Conservation (phyloP, 78 protist genomes). For the Cyanophora paradoxa region DNA sequence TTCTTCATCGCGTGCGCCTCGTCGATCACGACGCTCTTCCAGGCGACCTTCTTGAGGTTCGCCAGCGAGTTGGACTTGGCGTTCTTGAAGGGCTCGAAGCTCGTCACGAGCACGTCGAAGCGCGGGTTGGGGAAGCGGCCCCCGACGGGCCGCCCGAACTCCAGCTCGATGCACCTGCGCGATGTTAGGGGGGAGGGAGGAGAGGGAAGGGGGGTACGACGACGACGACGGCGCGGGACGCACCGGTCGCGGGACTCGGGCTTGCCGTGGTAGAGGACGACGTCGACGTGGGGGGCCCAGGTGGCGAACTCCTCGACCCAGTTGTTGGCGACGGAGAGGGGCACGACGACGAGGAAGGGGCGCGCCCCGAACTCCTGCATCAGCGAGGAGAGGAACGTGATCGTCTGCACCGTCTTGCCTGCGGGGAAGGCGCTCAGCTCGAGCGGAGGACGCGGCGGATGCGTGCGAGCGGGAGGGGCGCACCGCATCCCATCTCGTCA, state of each 20-base stretch:
- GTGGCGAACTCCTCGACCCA: not conserved
- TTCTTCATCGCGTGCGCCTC: conserved; percentile 58
- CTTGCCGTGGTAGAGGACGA: not conserved
- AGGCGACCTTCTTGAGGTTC: not conserved
- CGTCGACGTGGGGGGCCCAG: not conserved
- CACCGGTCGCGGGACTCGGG: not conserved
- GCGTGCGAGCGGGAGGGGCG: too few species aligned
- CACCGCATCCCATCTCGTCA: conserved; percentile 61
- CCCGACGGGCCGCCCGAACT: too few species aligned
- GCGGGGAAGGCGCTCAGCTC: too few species aligned
- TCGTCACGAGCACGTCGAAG: conserved; percentile 48
- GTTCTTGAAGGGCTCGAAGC: conserved; percentile 23
- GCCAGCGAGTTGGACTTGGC: not conserved
- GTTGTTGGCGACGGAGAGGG: conserved; percentile 1
- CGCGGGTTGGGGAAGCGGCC: not conserved
- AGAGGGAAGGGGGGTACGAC: too few species aligned
- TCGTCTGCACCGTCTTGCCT: not conserved
- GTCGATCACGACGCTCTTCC: conserved; percentile 27
- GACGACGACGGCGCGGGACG: too few species aligned
- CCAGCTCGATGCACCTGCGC: too few species aligned
- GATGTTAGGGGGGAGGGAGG: too few species aligned
- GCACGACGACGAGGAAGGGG: conserved; percentile 22
- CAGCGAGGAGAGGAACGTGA: not conserved
- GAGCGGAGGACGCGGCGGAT: too few species aligned
- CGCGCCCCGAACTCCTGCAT: not conserved